These are phyloP conservation scores for Limnanthes douglasii DNA, from an alignment of 345 rosid species.

Conservation along the genomic window DNA sequence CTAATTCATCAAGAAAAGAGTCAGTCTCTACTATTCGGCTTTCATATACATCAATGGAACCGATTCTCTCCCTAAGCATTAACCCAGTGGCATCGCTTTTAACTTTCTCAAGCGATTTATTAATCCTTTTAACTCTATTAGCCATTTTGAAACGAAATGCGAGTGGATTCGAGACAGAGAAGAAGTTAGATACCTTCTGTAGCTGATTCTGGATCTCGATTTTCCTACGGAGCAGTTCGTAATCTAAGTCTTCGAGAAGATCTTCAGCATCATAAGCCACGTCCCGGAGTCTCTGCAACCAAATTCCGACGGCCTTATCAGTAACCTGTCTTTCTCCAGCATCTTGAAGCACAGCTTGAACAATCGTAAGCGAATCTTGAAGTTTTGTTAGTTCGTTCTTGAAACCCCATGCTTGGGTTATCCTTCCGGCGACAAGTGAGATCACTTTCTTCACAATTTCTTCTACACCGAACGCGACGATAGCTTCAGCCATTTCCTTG, in stretches of 20 bases:
- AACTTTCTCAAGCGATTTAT: not conserved
- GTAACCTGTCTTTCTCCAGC: conserved; percentile 8
- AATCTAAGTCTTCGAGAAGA: conserved; percentile 8
- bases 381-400: not conserved
- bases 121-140: not conserved
- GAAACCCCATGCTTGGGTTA: conserved; percentile 2
- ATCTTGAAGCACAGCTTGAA: conserved; percentile 12
- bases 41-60: too few relatives aligned
- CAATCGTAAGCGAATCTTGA: not conserved
- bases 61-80: not conserved
- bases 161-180: not conserved
- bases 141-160: not conserved
- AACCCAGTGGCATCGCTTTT: not conserved
- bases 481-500: not conserved
- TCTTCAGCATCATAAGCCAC: conserved; percentile 9
- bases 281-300: conserved; percentile 9
- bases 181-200: conserved; percentile 1
- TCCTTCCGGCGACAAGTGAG: not conserved
- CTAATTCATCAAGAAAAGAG: conserved; percentile 3
- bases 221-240: not conserved
- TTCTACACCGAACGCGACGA: not conserved
- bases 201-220: not conserved
- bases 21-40: not conserved
- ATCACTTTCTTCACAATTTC: not conserved
- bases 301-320: conserved; percentile 5